These are phyloP conservation scores for Uronychia setigera DNA, from an alignment of 73 alveolate genomes.

Conservation along the genomic window DNA sequence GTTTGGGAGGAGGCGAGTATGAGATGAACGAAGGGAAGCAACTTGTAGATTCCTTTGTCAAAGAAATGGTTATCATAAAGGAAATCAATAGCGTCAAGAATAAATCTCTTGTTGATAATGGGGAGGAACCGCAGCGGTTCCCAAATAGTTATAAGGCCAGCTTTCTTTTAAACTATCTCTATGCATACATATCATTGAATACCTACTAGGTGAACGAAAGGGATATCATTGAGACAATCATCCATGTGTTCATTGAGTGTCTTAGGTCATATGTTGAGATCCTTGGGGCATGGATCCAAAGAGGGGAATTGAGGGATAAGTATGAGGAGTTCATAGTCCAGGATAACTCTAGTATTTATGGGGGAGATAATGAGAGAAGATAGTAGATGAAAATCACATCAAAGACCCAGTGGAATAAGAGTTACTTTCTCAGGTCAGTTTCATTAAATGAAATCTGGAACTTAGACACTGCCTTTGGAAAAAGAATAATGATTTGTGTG, in stretches of 20 bases:
- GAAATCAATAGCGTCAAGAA: background rate
- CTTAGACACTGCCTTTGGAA: conserved; percentile 13
- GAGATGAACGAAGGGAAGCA: no score
- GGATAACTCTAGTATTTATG: conserved; percentile 24
- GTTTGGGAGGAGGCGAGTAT: no score
- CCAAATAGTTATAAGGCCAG: background rate
- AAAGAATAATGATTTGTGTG: conserved; percentile 23
- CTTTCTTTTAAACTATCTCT: conserved; percentile 41
- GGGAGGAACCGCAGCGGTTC: background rate
- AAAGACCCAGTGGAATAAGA: conserved; percentile 36
- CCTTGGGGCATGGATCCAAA: conserved; percentile 41
- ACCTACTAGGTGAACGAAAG: conserved; percentile 13
- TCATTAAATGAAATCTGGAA: conserved; percentile 26
- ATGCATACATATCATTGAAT: conserved; percentile 35
- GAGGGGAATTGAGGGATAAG: conserved; percentile 40
- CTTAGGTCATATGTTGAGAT: conserved; percentile 33
- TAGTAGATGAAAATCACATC: conserved; percentile 17
- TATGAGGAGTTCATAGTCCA: conserved; percentile 28
- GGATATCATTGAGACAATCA: conserved; percentile 19
- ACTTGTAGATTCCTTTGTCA: conserved; percentile 1
- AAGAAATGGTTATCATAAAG: background rate
- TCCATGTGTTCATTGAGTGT: conserved; percentile 28
- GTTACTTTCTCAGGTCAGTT: conserved; percentile 37
- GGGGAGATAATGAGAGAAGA: background rate
- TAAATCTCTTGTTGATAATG: no score